Percentiles rank a stretch among this genome's conserved stretches.
Evolutionary conservation across 1,284 basidiomycete genomes (phyloP).

Genomic region (Pseudozyma pruni): DNA sequence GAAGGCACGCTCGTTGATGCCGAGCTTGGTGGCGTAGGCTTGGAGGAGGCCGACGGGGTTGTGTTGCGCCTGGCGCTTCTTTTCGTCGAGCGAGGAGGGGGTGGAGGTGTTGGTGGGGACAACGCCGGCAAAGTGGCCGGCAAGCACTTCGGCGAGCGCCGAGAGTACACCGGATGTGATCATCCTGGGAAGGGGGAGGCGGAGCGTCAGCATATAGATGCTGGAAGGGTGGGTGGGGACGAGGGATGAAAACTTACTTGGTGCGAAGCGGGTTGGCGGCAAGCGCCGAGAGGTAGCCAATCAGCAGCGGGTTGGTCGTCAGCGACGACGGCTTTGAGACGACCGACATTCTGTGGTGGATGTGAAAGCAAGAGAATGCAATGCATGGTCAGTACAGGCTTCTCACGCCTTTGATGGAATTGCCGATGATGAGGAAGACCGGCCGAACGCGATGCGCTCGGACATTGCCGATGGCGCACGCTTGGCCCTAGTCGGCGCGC

Average conservation of each 20-base stretch:
- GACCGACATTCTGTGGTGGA: conserved; percentile 26
- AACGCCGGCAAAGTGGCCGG: conserved; percentile 56
- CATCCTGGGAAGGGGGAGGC: conserved; percentile 23
- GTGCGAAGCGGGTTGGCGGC: conserved; percentile 59
- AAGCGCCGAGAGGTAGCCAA: conserved; percentile 53
- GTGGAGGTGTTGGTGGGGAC: conserved; percentile 35
- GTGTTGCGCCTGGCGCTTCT: conserved; percentile 37
- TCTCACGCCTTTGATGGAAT: too few relatives aligned
- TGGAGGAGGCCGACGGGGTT: conserved; percentile 32
- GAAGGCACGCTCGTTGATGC: conserved; percentile 71
- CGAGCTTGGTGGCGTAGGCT: conserved; percentile 42
- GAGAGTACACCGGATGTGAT: conserved; percentile 54
- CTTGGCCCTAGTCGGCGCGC: too few relatives aligned
- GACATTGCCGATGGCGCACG: conserved; percentile 13
- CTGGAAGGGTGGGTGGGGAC: too few relatives aligned
- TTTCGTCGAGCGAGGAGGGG: conserved; percentile 26
- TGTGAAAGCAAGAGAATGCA: background rate
- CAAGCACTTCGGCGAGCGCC: conserved; percentile 56
- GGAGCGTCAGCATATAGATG: background rate
- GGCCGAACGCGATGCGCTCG: background rate
- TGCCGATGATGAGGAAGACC: background rate
- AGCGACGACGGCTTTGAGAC: conserved; percentile 42
- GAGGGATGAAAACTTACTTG: conserved; percentile 29
- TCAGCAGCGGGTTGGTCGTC: conserved; percentile 47
- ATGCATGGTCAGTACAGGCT: background rate